Evolutionary conservation across 2,329 filamentous ascomycete species (phyloP), one percentile per base, ranked within the genome.

Genomic region (Stagonosporopsis rhizophila): DNA sequence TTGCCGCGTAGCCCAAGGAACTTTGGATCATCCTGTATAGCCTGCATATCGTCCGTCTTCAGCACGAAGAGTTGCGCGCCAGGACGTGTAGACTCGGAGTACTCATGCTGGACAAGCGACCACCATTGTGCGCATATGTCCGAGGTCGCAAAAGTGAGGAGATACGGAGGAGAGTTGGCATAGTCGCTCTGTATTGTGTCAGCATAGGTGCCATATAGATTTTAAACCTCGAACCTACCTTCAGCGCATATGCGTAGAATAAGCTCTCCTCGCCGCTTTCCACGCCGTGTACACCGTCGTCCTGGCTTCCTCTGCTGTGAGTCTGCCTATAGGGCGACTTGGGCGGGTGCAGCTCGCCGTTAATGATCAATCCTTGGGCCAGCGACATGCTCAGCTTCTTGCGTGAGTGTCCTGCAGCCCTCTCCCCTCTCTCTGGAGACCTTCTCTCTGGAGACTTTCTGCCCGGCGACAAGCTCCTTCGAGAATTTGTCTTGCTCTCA

Each of bases 211-310:
- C n/a, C 5, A 48, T 44, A 9, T 28, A 39, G 45, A 28, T 12
- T 27, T 23, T 41, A 51, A 52, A 20, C 40, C 37, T 22, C 8
- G 32, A 28, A 55, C 61, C 44, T 63, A 75, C 73, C 64, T 69
- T 72, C 53, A 71, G 60, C 46, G 69, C 72, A 57, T 75, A 75
- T 17, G 72, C 73, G 54, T 75, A 74, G 59, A 75, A 75, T 44
- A 75, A 52, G 39, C 58, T 65, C 11, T 47, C 62, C 20, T 57
- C 61, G 15, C 51, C 63, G 8, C 52, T 53, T 22, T 61, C 60
- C 6, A 37, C 34, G 8, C 47, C 62, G 25, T 58, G 51, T 7
- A 27, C 3, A 5, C 7, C 27, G 4, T 40, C 19, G 3, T 52
- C 60, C 53, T 44, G 46, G 44, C 49, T 30, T 52, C 59, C 42